A percentile compares a stretch with the other conserved stretches of the same genome.
These are phyloP conservation scores for Celoporthe dispersa DNA, from an alignment of 2,329 filamentous ascomycete species.

Conservation along the genomic window DNA sequence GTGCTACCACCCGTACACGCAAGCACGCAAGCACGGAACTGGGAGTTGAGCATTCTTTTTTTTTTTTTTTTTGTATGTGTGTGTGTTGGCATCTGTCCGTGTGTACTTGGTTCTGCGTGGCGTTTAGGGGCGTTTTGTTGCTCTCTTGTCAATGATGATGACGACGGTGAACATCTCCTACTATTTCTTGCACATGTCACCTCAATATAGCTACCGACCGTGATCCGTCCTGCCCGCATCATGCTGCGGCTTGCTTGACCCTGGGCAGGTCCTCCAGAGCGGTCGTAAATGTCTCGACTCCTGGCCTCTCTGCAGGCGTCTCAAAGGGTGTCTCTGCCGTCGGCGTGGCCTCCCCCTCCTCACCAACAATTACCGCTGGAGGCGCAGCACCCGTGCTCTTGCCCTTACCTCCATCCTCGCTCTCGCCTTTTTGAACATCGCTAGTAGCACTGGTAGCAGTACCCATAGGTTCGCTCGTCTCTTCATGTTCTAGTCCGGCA, in stretches of 20 bases:
- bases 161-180: background rate
- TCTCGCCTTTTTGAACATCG: background rate
- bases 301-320: constrained; percentile 40
- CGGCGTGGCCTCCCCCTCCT: constrained; percentile 18
- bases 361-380: constrained; percentile 12
- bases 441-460: background rate
- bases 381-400: constrained; percentile 10
- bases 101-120: no score
- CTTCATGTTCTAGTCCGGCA: constrained; percentile 11
- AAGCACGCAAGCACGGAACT: no score
- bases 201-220: background rate
- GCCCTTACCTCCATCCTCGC: background rate
- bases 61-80: no score
- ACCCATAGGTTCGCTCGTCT: background rate
- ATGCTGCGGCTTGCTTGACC: constrained; percentile 32
- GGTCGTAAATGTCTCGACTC: constrained; percentile 60
- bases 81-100: no score
- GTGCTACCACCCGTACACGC: no score
- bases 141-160: no score
- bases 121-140: no score
- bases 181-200: background rate
- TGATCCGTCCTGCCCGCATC: background rate
- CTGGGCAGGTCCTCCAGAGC: constrained; percentile 51
- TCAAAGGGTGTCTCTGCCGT: constrained; percentile 3
- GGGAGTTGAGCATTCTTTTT: no score